Conservation (phyloP, 1,284 basidiomycete species). For the Rhodotorula sp. region DNA sequence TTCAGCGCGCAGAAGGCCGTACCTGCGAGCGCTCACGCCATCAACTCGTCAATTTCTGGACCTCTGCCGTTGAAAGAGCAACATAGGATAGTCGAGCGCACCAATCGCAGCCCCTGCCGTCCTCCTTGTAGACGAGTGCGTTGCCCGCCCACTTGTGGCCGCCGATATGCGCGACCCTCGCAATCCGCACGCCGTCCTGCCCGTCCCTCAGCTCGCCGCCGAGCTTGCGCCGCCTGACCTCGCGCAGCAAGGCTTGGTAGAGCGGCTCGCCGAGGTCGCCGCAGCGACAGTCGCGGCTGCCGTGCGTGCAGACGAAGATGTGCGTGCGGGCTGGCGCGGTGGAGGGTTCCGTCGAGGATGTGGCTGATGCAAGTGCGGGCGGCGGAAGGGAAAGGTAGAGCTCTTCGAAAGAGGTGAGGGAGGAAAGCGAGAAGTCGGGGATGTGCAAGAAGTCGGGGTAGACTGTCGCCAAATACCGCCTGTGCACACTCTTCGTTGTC, state of each 20-base stretch:
- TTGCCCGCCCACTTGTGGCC: slow-evolving; percentile 51
- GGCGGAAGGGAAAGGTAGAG: slow-evolving; percentile 11
- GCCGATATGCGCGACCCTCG: slow-evolving; percentile 37
- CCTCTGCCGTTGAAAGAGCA: no score
- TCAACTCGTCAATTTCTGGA: neutral
- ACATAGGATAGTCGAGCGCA: neutral
- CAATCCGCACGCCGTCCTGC: slow-evolving; percentile 20
- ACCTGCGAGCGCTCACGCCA: slow-evolving; percentile 22
- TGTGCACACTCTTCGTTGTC: neutral
- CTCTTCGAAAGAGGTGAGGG: slow-evolving; percentile 19
- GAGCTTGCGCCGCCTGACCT: slow-evolving; percentile 43
- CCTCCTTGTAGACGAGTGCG: slow-evolving; percentile 49
- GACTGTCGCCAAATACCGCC: slow-evolving; percentile 24
- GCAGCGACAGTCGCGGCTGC: slow-evolving; percentile 50
- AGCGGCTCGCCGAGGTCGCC: slow-evolving; percentile 49
- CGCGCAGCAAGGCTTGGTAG: slow-evolving; percentile 42
- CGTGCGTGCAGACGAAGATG: slow-evolving; percentile 51
- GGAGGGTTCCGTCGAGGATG: neutral
- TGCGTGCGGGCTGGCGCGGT: slow-evolving; percentile 25
- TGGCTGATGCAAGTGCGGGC: neutral
- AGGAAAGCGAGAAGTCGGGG: slow-evolving; percentile 18
- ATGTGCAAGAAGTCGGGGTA: slow-evolving; percentile 37
- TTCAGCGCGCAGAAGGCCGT: slow-evolving; percentile 42
- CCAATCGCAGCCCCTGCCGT: slow-evolving; percentile 45
- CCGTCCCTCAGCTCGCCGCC: slow-evolving; percentile 27